A percentile compares a stretch with the other conserved stretches of the same genome.
Conservation (phyloP, 371 early-diverging fungal species). For the Mortierella polycephala region DNA sequence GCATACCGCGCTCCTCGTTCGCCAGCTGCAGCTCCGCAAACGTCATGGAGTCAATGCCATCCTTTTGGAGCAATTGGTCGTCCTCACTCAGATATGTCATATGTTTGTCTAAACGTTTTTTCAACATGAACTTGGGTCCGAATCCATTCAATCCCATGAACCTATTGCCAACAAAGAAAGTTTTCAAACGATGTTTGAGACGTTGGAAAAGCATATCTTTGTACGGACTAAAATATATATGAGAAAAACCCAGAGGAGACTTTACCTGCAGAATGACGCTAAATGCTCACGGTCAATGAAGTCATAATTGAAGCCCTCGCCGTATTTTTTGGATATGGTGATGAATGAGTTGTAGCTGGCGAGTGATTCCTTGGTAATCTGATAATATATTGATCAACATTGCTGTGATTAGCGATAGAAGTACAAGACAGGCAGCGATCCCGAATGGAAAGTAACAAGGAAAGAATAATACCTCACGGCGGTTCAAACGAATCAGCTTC, state of each 20-base stretch:
- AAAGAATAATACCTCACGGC: conserved; percentile 29
- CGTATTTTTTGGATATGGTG: conserved; percentile 59
- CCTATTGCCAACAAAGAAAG: conserved; percentile 27
- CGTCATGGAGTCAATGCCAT: conserved; percentile 60
- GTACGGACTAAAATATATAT: background rate
- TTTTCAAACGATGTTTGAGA: background rate
- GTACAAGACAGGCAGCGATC: background rate
- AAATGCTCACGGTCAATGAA: conserved; percentile 64
- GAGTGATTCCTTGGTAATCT: conserved; percentile 66
- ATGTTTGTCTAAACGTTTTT: conserved; percentile 61
- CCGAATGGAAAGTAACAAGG: background rate
- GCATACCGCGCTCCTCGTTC: conserved; percentile 75
- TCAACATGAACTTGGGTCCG: conserved; percentile 65
- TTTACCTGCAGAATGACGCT: conserved; percentile 64
- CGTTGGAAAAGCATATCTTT: no score
- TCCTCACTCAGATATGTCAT: conserved; percentile 65
- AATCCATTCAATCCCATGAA: conserved; percentile 69
- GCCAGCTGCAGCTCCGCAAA: conserved; percentile 62
- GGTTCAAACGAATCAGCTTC: conserved; percentile 57
- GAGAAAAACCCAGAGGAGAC: background rate
- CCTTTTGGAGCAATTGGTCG: conserved; percentile 65
- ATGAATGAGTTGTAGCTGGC: conserved; percentile 59
- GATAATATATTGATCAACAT: background rate
- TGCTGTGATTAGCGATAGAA: background rate
- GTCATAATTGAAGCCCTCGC: conserved; percentile 61